A percentile compares a stretch with the other conserved stretches of the same genome.
phyloP scores from a whole-genome alignment of 2,329 filamentous ascomycete species.

The Elsinoe batatas region DNA sequence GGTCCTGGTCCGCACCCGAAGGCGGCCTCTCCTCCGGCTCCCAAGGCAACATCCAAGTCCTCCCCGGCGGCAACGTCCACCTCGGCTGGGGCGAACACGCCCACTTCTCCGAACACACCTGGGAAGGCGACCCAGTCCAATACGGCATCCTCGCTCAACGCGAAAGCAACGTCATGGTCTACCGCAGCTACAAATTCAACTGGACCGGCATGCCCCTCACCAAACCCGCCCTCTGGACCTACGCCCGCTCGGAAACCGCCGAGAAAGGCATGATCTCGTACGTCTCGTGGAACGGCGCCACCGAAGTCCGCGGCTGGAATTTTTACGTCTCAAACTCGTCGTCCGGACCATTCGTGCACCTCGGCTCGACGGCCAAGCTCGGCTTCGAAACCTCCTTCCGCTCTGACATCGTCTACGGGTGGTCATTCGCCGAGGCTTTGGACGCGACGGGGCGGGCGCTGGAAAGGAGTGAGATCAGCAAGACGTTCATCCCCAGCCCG shows the following conservation, averaged over 20 bases:
- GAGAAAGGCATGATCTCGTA: constrained; percentile 34
- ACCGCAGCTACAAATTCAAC: constrained; percentile 44
- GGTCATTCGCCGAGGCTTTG: constrained; percentile 27
- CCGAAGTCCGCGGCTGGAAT: constrained; percentile 40
- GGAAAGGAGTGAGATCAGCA: constrained; percentile 25
- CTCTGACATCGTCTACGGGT: constrained; percentile 19
- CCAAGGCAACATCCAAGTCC: constrained; percentile 44
- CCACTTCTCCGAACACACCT: constrained; percentile 35
- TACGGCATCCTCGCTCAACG: constrained; percentile 39
- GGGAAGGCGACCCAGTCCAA: constrained; percentile 43
- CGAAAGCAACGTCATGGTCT: constrained; percentile 39
- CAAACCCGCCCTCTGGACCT: constrained; percentile 31
- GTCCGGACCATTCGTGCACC: constrained; percentile 27
- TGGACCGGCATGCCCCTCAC: constrained; percentile 42
- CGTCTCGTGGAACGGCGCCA: constrained; percentile 46
- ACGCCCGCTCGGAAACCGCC: constrained; percentile 27
- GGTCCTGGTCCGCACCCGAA: constrained; percentile 41
- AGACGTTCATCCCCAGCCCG: constrained; percentile 29
- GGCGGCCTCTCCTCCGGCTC: constrained; percentile 40
- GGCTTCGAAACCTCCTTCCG: constrained; percentile 36
- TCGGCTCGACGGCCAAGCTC: constrained; percentile 31
- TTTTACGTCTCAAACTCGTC: constrained; percentile 36
- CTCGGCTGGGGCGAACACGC: constrained; percentile 46
- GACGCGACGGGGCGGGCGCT: constrained; percentile 24
- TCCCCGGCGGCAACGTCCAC: constrained; percentile 45